Conservation (phyloP, 805 yeast species). For the Pichia deserticola region DNA sequence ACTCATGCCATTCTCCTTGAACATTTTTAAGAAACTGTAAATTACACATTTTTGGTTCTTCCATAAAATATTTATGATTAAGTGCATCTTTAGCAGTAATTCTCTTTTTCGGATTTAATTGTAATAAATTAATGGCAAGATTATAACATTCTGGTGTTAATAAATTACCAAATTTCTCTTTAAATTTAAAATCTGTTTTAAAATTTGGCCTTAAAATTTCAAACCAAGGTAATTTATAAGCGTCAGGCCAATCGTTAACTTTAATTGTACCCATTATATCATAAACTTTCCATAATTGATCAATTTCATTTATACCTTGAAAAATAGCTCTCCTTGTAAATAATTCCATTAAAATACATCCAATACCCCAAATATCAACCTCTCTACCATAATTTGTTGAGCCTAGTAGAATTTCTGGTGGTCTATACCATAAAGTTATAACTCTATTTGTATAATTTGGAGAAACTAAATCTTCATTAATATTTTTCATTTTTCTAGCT, state of each 20-base stretch:
- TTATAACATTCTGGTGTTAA: constrained; percentile 51
- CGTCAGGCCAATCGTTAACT: constrained; percentile 64
- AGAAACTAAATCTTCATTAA: constrained; percentile 38
- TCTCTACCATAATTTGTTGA: constrained; percentile 85
- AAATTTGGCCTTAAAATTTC: constrained; percentile 65
- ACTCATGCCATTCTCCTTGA: constrained; percentile 93
- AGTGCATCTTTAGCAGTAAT: constrained; percentile 66
- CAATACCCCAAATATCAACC: constrained; percentile 96
- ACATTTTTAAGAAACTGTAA: constrained; percentile 47
- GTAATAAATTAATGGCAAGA: constrained; percentile 55
- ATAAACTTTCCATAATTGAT: constrained; percentile 71
- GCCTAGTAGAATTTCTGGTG: constrained; percentile 88
- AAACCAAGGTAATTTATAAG: constrained; percentile 86
- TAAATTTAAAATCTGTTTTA: constrained; percentile 32
- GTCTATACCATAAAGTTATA: constrained; percentile 95
- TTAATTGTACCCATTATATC: constrained; percentile 85
- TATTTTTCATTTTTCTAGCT: constrained; percentile 65
- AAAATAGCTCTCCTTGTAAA: constrained; percentile 70
- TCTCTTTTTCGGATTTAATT: constrained; percentile 63
- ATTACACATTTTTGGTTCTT: constrained; percentile 59
- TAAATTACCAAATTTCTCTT: constrained; percentile 32
- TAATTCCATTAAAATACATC: constrained; percentile 80
- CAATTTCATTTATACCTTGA: constrained; percentile 83
- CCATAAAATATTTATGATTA: constrained; percentile 59
- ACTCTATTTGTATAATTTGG: constrained; percentile 92